A percentile compares a stretch with the other conserved stretches of the same genome.
Evolutionary conservation across 2,329 filamentous ascomycete genomes (phyloP).

Genomic region (Calonectria fujianensis): DNA sequence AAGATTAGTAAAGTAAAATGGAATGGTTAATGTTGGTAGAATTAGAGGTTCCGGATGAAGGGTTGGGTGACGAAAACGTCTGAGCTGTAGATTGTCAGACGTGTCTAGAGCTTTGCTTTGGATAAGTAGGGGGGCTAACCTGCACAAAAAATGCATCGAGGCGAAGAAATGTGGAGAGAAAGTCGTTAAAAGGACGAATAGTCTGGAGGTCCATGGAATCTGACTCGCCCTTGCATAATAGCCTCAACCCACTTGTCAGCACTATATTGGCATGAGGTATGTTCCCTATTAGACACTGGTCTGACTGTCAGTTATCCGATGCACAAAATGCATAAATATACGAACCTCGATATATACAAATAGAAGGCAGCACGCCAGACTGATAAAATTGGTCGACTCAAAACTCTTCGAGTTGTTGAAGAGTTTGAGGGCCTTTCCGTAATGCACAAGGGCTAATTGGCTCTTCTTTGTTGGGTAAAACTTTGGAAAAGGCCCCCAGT

Average conservation of each 20-base stretch:
- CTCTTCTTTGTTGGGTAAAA: neutral
- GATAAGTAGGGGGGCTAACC: neutral
- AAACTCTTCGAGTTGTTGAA: neutral
- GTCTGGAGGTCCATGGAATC: neutral
- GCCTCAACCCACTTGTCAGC: neutral
- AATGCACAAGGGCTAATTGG: slow-evolving; percentile 3
- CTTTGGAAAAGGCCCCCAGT: slow-evolving; percentile 13
- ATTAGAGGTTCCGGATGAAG: neutral
- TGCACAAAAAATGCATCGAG: slow-evolving; percentile 18
- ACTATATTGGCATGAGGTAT: neutral
- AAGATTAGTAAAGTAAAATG: neutral
- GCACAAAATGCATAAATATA: neutral
- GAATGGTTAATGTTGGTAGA: neutral
- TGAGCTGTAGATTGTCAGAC: neutral
- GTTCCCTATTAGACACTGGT: slow-evolving; percentile 3
- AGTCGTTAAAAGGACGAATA: neutral
- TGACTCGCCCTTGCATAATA: neutral
- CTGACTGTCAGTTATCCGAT: neutral
- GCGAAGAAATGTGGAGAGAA: slow-evolving; percentile 1
- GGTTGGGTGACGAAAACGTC: neutral
- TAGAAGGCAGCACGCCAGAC: neutral
- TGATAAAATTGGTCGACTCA: neutral
- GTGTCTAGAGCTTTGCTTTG: too few relatives aligned
- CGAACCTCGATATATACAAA: slow-evolving; percentile 16
- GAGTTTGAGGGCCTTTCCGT: slow-evolving; percentile 4